Percentiles rank a stretch among this genome's conserved stretches.
Conservation (phyloP, 2,329 filamentous ascomycete genomes). For the Pseudogymnoascus sp. region DNA sequence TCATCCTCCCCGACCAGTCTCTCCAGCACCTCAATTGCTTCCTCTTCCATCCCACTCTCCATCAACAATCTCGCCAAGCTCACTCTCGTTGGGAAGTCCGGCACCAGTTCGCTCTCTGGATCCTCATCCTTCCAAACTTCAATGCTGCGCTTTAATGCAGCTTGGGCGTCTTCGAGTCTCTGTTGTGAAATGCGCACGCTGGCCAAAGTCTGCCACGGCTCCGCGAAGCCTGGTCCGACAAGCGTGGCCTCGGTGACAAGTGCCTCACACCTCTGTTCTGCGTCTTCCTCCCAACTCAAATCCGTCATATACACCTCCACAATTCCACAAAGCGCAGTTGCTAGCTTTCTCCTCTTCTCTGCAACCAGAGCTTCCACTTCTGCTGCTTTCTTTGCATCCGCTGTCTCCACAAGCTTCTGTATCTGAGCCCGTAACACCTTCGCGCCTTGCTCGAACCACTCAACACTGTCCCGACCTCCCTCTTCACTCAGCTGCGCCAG, state of each 20-base stretch:
- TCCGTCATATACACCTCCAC: constrained; percentile 99
- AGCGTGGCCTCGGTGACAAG: constrained; percentile 86
- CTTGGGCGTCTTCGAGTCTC: constrained; percentile 66
- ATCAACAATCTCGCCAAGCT: constrained; percentile 78
- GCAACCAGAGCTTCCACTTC: constrained; percentile 38
- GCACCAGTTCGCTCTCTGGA: constrained; percentile 61
- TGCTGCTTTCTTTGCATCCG: constrained; percentile 29
- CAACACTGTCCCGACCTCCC: constrained; percentile 55
- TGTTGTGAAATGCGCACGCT: constrained; percentile 87
- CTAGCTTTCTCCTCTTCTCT: constrained; percentile 73
- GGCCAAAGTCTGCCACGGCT: constrained; percentile 91
- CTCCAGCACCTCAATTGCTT: constrained; percentile 78
- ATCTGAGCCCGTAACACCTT: constrained; percentile 64
- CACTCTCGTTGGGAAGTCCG: constrained; percentile 79
- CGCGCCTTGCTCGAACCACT: constrained; percentile 63
- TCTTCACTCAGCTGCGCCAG: constrained; percentile 79
- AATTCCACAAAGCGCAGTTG: constrained; percentile 86
- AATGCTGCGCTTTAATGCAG: constrained; percentile 70
- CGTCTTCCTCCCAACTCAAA: constrained; percentile 83
- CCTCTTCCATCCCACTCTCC: constrained; percentile 78
- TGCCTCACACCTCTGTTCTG: constrained; percentile 77
- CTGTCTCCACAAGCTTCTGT: constrained; percentile 46
- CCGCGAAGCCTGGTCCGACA: constrained; percentile 69
- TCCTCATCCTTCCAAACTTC: constrained; percentile 74
- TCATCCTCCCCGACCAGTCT: constrained; percentile 82